A percentile compares a stretch with the other conserved stretches of the same genome.
phyloP scores from a whole-genome alignment of 495 filamentous ascomycete genomes.

The Evernia prunastri region DNA sequence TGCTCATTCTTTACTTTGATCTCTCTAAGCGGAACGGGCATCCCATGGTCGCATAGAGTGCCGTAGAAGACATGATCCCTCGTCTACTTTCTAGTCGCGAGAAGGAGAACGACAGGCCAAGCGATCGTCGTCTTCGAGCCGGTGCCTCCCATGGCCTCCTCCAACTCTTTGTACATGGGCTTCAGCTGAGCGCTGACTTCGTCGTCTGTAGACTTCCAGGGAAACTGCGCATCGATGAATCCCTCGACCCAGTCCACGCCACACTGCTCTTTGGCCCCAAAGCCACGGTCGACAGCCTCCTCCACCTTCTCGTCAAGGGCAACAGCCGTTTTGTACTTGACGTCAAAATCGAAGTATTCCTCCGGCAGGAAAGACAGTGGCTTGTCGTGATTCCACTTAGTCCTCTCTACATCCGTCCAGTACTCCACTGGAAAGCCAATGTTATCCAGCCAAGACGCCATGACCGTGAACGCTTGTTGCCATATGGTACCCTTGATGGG shows the following conservation, averaged over 20 bases:
- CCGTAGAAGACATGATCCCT: no score
- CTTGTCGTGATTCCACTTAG: slow-evolving; percentile 28
- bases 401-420: slow-evolving; percentile 26
- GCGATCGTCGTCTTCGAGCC: slow-evolving; percentile 11
- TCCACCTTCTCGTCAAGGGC: slow-evolving; percentile 13
- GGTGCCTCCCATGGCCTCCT: slow-evolving; percentile 17
- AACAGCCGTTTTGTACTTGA: slow-evolving; percentile 6
- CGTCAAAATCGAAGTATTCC: slow-evolving; percentile 13
- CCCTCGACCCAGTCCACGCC: slow-evolving; percentile 13
- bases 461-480: slow-evolving; percentile 18
- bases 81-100: slow-evolving; percentile 16
- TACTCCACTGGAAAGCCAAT: slow-evolving; percentile 17
- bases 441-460: slow-evolving; percentile 29
- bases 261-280: slow-evolving; percentile 18
- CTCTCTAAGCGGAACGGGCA: not conserved
- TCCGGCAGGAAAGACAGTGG: slow-evolving; percentile 26
- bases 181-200: slow-evolving; percentile 15
- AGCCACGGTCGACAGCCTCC: slow-evolving; percentile 12
- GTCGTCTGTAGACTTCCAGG: slow-evolving; percentile 17
- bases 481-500: slow-evolving; percentile 10
- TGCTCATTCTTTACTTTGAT: no score
- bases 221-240: slow-evolving; percentile 17
- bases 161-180: slow-evolving; percentile 20
- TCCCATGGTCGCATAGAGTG: not conserved
- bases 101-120: slow-evolving; percentile 20